phyloP scores from a whole-genome alignment of 768 basidiomycete species.

The Cystobasidium onofrii region DNA sequence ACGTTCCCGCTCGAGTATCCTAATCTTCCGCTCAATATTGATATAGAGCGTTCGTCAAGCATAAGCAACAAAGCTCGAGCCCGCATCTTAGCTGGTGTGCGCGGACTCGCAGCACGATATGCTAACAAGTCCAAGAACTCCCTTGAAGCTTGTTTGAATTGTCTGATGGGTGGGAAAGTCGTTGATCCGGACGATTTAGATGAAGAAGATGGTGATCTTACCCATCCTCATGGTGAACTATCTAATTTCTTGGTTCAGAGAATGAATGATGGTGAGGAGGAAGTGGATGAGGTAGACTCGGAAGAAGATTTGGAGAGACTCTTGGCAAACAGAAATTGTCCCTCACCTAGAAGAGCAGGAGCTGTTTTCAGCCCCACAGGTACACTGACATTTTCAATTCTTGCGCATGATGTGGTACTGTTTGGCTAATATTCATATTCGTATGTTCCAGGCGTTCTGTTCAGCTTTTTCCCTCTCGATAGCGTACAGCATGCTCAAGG shows the following conservation, averaged over 20 bases:
- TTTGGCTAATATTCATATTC: background rate
- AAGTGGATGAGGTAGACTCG: slow-evolving; percentile 4
- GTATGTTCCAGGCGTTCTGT: background rate
- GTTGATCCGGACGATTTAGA: background rate
- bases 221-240: background rate
- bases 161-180: slow-evolving; percentile 4
- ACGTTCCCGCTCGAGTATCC: slow-evolving; percentile 19
- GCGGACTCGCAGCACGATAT: slow-evolving; percentile 12
- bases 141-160: slow-evolving; percentile 17
- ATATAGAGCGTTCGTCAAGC: slow-evolving; percentile 17
- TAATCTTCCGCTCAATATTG: background rate
- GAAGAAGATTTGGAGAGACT: slow-evolving; percentile 19
- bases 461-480: slow-evolving; percentile 26
- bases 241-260: background rate
- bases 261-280: background rate
- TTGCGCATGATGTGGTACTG: background rate
- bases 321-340: slow-evolving; percentile 27
- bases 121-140: slow-evolving; percentile 13
- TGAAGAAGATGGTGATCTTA: slow-evolving; percentile 18
- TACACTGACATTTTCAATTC: background rate
- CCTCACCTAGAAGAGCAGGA: slow-evolving; percentile 30
- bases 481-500: background rate
- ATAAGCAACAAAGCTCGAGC: slow-evolving; percentile 26
- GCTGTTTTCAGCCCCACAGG: slow-evolving; percentile 28
- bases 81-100: background rate